Evolutionary conservation across 352 stramenopile species (phyloP).

Genomic region (Phytophthora foliorum): DNA sequence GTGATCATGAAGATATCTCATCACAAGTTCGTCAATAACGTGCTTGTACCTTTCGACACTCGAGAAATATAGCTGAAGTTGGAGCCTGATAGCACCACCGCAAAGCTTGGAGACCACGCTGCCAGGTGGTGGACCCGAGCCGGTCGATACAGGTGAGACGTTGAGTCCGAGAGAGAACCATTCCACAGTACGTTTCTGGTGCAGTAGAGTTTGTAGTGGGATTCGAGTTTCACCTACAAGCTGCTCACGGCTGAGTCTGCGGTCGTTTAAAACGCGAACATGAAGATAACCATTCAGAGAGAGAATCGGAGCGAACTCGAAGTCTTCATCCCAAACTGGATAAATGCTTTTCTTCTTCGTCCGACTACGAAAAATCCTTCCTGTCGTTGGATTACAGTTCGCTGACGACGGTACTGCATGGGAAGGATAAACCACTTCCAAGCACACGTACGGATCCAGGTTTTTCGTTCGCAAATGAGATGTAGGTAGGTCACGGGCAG

Average conservation of each 20-base stretch:
- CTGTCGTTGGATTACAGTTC: conserved; percentile 13
- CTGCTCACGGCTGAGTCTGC: conserved; percentile 71
- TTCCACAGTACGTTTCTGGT: conserved; percentile 71
- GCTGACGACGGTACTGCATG: conserved; percentile 26
- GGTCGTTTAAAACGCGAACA: conserved; percentile 77
- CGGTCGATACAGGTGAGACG: conserved; percentile 19
- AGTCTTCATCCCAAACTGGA: conserved; percentile 84
- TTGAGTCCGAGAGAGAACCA: conserved; percentile 66
- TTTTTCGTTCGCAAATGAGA: conserved; percentile 77
- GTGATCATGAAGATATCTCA: conserved; percentile 61
- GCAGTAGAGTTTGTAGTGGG: conserved; percentile 61
- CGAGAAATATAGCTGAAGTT: conserved; percentile 74
- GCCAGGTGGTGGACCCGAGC: conserved; percentile 1
- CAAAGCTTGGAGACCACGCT: conserved; percentile 39
- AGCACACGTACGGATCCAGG: conserved; percentile 70
- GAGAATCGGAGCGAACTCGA: conserved; percentile 69
- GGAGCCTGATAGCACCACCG: conserved; percentile 58
- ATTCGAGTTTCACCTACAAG: conserved; percentile 77
- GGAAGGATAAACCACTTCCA: conserved; percentile 72
- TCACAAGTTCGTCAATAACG: conserved; percentile 68
- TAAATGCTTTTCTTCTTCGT: conserved; percentile 84
- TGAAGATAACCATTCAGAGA: conserved; percentile 74
- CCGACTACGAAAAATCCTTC: conserved; percentile 56
- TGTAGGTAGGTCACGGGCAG: conserved; percentile 65
- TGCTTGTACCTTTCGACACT: conserved; percentile 69